Evolutionary conservation across 495 filamentous ascomycete genomes (phyloP).

Genomic region (Penicillium egyptiacum): DNA sequence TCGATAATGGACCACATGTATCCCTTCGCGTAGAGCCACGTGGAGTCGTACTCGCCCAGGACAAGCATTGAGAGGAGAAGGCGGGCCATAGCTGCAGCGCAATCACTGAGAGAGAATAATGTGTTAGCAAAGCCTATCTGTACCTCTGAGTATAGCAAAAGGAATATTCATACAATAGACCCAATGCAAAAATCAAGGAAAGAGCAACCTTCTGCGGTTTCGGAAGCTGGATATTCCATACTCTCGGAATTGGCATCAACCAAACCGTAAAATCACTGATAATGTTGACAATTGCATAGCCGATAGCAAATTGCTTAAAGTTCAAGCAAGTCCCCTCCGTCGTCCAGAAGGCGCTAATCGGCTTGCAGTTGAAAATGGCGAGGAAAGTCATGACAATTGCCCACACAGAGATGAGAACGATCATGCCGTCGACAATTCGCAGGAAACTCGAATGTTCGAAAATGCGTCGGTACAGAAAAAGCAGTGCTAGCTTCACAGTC

Average conservation of each 20-base stretch:
- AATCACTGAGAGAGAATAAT: slow-evolving; percentile 1
- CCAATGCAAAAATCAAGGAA: slow-evolving; percentile 38
- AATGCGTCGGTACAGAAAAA: slow-evolving; percentile 10
- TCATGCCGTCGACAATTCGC: slow-evolving; percentile 8
- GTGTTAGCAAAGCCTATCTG: background rate
- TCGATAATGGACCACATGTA: slow-evolving; percentile 38
- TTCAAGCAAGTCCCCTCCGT: slow-evolving; percentile 12
- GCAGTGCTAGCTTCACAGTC: slow-evolving; percentile 12
- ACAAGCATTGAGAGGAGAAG: slow-evolving; percentile 16
- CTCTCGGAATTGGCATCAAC: slow-evolving; percentile 39
- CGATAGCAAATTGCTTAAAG: slow-evolving; percentile 14
- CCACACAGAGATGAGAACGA: slow-evolving; percentile 7
- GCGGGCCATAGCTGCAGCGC: slow-evolving; percentile 10
- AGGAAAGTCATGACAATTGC: slow-evolving; percentile 13
- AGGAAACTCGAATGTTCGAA: slow-evolving; percentile 3
- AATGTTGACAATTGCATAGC: slow-evolving; percentile 27
- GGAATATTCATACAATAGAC: slow-evolving; percentile 29
- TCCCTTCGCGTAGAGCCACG: slow-evolving; percentile 16
- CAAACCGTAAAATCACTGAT: slow-evolving; percentile 41
- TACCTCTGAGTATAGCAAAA: slow-evolving; percentile 9
- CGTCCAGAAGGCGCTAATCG: slow-evolving; percentile 19
- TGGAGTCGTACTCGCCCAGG: slow-evolving; percentile 27
- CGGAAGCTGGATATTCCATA: slow-evolving; percentile 38
- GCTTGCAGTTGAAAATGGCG: slow-evolving; percentile 15
- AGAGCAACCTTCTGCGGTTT: slow-evolving; percentile 34